Conservation (phyloP, 805 yeast genomes). For the Candida ulmi region DNA sequence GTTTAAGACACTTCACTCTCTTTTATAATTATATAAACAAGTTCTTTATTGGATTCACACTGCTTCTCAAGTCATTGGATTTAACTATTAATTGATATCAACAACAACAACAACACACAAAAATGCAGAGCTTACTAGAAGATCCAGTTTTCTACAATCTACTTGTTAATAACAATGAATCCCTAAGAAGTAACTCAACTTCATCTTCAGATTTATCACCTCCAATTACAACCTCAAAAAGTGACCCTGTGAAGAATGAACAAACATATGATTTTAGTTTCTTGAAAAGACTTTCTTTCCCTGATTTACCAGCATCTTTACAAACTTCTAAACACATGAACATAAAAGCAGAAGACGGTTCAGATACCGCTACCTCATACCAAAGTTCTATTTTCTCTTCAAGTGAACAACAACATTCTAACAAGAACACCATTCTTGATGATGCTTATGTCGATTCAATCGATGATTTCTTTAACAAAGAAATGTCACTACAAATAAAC, state of each 20-base stretch:
- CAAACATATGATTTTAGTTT: conserved; percentile 6
- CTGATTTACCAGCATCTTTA: neutral
- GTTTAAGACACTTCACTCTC: too few species aligned
- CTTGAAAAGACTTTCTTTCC: conserved; percentile 8
- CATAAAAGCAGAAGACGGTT: neutral
- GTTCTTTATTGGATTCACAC: too few species aligned
- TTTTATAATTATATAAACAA: too few species aligned
- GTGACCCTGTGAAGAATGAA: too few species aligned
- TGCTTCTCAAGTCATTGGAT: too few species aligned
- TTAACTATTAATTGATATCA: too few species aligned
- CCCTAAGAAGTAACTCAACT: conserved; percentile 1
- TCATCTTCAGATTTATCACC: neutral
- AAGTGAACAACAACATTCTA: conserved; percentile 6
- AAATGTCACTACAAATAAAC: conserved; percentile 13
- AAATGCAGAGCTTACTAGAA: conserved; percentile 18
- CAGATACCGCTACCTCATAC: conserved; percentile 8
- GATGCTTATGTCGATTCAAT: neutral
- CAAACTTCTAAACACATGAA: neutral
- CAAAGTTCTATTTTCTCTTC: conserved; percentile 16
- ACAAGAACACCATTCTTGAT: neutral
- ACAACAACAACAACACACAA: too few species aligned
- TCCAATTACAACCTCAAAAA: conserved; percentile 3
- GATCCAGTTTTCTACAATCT: conserved; percentile 20
- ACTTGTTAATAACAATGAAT: conserved; percentile 14
- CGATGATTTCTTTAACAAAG: conserved; percentile 17